Evolutionary conservation across 192 early-diverging fungal species (phyloP).

Genomic region (Piromyces sp.): DNA sequence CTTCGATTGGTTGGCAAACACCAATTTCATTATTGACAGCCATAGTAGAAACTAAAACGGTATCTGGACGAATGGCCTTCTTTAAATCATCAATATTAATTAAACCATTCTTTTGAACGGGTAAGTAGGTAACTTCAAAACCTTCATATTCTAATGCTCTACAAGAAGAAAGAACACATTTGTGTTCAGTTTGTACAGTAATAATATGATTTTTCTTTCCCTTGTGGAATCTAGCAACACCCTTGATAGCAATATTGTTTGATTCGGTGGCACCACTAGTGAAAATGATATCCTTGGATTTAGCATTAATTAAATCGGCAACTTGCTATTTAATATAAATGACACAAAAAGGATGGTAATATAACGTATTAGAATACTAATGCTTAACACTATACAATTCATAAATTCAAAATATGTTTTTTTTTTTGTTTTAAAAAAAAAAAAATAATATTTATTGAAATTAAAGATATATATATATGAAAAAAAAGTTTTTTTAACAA

Average conservation of each 20-base stretch:
- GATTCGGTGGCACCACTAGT: conserved; percentile 93
- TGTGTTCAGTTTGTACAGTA: conserved; percentile 94
- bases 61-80: conserved; percentile 74
- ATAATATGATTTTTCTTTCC: conserved; percentile 88
- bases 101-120: conserved; percentile 65
- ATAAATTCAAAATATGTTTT: too few relatives aligned
- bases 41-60: conserved; percentile 85
- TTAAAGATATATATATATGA: neutral
- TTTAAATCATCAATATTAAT: conserved; percentile 65
- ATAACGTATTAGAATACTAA: too few relatives aligned
- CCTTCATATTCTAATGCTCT: conserved; percentile 87
- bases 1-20: conserved; percentile 78
- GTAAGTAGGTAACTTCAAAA: conserved; percentile 87
- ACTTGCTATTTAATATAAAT: conserved; percentile 36
- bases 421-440: too few relatives aligned
- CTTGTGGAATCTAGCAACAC: conserved; percentile 88
- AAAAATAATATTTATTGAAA: too few relatives aligned
- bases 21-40: conserved; percentile 98
- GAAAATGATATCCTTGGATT: conserved; percentile 92
- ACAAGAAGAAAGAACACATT: conserved; percentile 94
- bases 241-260: conserved; percentile 88
- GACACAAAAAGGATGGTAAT: neutral
- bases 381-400: too few relatives aligned
- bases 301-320: conserved; percentile 70
- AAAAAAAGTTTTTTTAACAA: neutral